Base-by-base conservation (phyloP, 2,329 filamentous ascomycete genomes). In the Beauveria australis region DNA sequence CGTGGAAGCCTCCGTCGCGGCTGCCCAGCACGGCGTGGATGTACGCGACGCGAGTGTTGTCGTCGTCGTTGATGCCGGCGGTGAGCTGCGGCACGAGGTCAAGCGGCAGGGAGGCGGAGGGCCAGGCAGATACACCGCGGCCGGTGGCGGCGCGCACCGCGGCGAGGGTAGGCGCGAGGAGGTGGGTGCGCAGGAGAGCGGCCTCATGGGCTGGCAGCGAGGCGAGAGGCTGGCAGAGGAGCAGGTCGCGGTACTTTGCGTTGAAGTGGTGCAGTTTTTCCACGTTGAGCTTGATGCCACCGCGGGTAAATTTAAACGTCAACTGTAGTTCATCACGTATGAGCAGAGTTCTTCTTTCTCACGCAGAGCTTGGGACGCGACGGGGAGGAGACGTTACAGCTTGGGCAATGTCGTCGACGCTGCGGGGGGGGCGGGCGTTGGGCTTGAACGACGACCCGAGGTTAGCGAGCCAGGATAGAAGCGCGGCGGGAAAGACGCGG, bases 251-350 rank as follows among this genome's bases (percentile, higher is more conserved):
- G 69, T 93, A 90, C 52, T 83, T 81, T 66, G 83, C 85, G 69
- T 97, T 91, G 53, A 97, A 81, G 71, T 87, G 91, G 67, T 84
- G 82, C 18, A 97, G 81, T 70, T 97, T 99, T 53, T 86, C 84
- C 55, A 87, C 82, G 22, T 89, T 86, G 19, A 97, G 90, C 16
- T 89, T 88, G 7, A 92, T 91, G 71, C 97, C 92, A 10, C 93
- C 93, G 67, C 89, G 90, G 3, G 92, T 97, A 74, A 97, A 95
- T 69, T 91, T 92, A 65, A 96, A 80, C 51, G 87, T 85, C 70
- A 97, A 93, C 83, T 91, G 62, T 37, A 37, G 14, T 37, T 37
- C 12, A 3, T 37, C 14, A 37, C 14, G 33, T 16, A 37, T 37
- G 0, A 37, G 33, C 33, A 0, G 18, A 51, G 26, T 4, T 30